Evolutionary conservation across 176 grass and related monocot species (phyloP), one percentile per base, ranked within the genome.

Genomic region (Ampelocalamus luodianensis): DNA sequence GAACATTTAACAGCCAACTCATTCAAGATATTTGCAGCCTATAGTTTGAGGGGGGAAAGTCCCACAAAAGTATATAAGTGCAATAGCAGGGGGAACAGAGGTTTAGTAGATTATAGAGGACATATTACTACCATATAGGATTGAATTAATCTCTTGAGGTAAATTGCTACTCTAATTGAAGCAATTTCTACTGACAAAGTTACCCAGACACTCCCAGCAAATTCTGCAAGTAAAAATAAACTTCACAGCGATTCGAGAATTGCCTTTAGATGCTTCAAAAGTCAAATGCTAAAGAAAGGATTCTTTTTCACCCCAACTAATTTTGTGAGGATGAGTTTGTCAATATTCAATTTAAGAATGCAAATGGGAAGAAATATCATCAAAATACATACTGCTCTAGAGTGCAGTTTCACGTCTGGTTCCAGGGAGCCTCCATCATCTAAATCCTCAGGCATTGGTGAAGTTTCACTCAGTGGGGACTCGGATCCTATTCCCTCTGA

Each of bases 401-500:
- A 88, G 66, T 99, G 96, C 49, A 99, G 82, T 32, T 94, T 92
- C 78, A 99, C 96, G 73, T 83, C 81, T 36, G 93, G 96, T 87
- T 99, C 86, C 92, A 88, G 82, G 34, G 91, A 81, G 73, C 86
- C 93, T 77, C 76, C 80, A 76, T 82, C 91, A 82, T 92, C 88
- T 45, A 83, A 85, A 85, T 96, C 80, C 59, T 90, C 93, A 79
- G 83, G 64, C 67, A 75, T 78, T 23, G 89, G 86, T 46, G 86
- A 94, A 78, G 86, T 95, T 42, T 96, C 90, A 89, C 89, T 87
- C 17, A 90, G 68, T 65, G 89, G 89, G 79, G 91, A 94, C 38
- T 92, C 91, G 7, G 86, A 91, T 68, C 92, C 96, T 60, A 93
- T 90, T 89, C 92, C 91, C 81, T 96, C 96, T 77, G 96, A 96